phyloP scores from a whole-genome alignment of 2,329 filamentous ascomycete species.

The Pezicula rhizophila region DNA sequence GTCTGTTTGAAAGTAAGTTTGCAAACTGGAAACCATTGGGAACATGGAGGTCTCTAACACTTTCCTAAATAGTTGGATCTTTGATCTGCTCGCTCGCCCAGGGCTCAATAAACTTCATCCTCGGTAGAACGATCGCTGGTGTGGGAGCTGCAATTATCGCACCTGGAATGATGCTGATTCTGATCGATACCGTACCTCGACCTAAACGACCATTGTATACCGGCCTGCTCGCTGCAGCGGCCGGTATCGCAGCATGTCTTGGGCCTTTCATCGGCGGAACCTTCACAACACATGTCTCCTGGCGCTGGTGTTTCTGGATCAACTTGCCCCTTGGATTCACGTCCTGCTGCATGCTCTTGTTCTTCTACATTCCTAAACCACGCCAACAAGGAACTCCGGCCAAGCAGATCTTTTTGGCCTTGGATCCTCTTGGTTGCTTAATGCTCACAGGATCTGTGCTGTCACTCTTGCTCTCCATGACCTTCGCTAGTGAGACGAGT shows the following conservation, averaged over 20 bases:
- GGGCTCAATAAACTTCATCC: not conserved
- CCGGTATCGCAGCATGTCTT: conserved; percentile 50
- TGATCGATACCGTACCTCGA: not conserved
- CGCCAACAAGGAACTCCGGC: not conserved
- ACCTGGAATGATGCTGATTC: not conserved
- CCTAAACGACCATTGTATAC: not conserved
- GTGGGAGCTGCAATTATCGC: not conserved
- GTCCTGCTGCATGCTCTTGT: conserved; percentile 27
- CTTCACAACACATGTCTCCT: conserved; percentile 52
- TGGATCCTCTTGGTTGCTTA: conserved; percentile 26
- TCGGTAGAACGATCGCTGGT: not conserved
- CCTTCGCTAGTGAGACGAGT: conserved; percentile 15
- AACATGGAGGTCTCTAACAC: not conserved
- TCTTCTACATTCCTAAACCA: not conserved
- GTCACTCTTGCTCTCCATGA: conserved; percentile 28
- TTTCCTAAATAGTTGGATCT: not conserved
- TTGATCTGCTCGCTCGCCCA: not conserved
- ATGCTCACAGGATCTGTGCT: conserved; percentile 20
- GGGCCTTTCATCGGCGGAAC: conserved; percentile 59
- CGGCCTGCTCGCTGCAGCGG: conserved; percentile 42
- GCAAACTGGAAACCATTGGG: not conserved
- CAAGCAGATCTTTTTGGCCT: conserved; percentile 2
- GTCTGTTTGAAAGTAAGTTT: not conserved
- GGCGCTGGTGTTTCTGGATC: conserved; percentile 43
- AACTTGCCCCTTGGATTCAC: conserved; percentile 44